These are phyloP conservation scores for Candida labiduridarum DNA, from an alignment of 1,139 yeast species.

Conservation along the genomic window DNA sequence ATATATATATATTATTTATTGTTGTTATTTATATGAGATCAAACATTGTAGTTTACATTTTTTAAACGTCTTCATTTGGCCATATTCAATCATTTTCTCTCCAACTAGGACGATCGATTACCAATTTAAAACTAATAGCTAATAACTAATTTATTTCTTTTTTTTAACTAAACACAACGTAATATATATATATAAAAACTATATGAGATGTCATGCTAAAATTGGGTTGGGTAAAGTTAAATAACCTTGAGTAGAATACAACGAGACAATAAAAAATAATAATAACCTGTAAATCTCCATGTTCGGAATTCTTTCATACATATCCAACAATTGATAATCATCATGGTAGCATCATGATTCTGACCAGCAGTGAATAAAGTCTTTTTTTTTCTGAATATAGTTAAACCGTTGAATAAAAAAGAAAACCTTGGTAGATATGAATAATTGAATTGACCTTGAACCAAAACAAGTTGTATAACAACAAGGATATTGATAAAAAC, in stretches of 20 bases:
- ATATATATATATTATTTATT: no score
- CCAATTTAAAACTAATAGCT: neutral
- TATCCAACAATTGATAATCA: neutral
- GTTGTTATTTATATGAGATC: no score
- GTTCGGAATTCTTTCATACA: neutral
- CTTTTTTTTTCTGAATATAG: neutral
- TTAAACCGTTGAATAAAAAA: neutral
- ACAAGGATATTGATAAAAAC: neutral
- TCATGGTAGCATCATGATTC: conserved; percentile 6
- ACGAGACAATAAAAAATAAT: neutral
- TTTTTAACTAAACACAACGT: neutral
- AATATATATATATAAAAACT: neutral
- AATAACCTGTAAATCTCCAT: conserved; percentile 5
- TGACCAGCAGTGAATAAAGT: conserved; percentile 7
- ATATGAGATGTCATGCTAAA: no score
- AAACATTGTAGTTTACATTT: no score
- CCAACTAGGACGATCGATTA: no score
- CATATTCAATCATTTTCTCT: no score
- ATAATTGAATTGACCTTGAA: neutral
- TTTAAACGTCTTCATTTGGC: no score
- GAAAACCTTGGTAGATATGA: neutral
- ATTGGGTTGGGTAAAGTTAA: neutral
- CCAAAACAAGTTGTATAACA: neutral
- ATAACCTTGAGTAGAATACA: neutral
- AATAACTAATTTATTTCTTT: neutral